Percentiles rank a stretch among this genome's conserved stretches.
phyloP scores from a whole-genome alignment of 805 yeast species.

The Myxozyma kluyveri region DNA sequence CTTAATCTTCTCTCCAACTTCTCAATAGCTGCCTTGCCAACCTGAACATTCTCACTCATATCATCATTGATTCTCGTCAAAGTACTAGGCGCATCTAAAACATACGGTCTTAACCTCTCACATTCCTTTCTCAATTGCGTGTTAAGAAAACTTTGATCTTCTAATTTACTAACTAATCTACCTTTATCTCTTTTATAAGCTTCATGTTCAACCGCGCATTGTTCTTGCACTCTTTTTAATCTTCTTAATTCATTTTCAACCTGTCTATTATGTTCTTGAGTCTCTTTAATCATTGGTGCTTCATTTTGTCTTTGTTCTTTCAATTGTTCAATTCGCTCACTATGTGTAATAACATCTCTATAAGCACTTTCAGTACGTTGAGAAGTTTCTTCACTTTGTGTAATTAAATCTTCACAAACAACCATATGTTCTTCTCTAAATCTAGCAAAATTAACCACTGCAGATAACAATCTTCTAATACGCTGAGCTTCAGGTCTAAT shows the following conservation, averaged over 20 bases:
- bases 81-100: conserved; percentile 58
- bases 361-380: conserved; percentile 19
- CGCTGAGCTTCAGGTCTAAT: conserved; percentile 72
- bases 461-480: conserved; percentile 66
- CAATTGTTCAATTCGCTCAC: conserved; percentile 23
- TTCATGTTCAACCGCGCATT: conserved; percentile 57
- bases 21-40: conserved; percentile 42
- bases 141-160: conserved; percentile 57
- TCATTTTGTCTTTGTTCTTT: conserved; percentile 32
- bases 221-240: conserved; percentile 61
- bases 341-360: conserved; percentile 8
- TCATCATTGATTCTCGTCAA: conserved; percentile 54
- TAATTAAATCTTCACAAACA: conserved; percentile 64
- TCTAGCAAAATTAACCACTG: conserved; percentile 79
- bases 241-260: conserved; percentile 61
- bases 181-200: conserved; percentile 63
- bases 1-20: conserved; percentile 49
- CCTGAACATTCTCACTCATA: conserved; percentile 46
- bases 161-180: conserved; percentile 56
- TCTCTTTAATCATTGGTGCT: conserved; percentile 37
- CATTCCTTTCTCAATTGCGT: conserved; percentile 56
- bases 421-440: conserved; percentile 73
- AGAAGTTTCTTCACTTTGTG: conserved; percentile 38
- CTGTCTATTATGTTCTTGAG: conserved; percentile 51
- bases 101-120: conserved; percentile 58